These are phyloP conservation scores for Diplodia intermedia DNA, from an alignment of 2,329 filamentous ascomycete genomes.

Conservation along the genomic window DNA sequence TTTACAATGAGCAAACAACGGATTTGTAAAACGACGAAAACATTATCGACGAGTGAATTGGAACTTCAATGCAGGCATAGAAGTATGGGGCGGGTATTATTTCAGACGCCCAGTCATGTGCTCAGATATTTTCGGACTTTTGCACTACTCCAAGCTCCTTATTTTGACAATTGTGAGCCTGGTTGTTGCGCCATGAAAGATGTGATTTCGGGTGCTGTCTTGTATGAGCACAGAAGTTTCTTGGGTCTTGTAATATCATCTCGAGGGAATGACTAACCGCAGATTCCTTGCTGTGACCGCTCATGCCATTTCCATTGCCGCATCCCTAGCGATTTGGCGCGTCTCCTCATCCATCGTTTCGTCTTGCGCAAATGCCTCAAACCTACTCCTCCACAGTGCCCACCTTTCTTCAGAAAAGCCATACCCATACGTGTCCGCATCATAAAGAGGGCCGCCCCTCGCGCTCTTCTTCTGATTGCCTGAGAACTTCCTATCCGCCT, in stretches of 20 bases:
- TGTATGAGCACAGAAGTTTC: neutral
- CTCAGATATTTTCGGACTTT: too few relatives aligned
- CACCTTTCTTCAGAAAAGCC: neutral
- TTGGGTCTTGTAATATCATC: neutral
- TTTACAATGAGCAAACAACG: too few relatives aligned
- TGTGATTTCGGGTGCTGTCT: neutral
- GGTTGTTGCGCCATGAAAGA: neutral
- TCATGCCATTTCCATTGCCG: neutral
- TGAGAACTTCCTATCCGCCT: neutral
- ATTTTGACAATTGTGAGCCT: too few relatives aligned
- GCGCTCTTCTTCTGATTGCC: neutral
- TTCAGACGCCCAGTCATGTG: too few relatives aligned
- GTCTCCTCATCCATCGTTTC: neutral
- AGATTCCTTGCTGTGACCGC: neutral
- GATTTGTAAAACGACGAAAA: too few relatives aligned
- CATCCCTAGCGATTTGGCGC: neutral
- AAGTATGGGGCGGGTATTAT: too few relatives aligned
- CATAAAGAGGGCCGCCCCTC: neutral
- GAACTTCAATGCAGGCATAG: too few relatives aligned
- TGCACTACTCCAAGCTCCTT: too few relatives aligned
- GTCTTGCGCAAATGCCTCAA: neutral
- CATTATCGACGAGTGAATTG: too few relatives aligned
- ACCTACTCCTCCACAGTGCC: neutral
- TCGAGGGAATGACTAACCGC: neutral
- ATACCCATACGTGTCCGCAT: neutral